Percentiles rank a stretch among this genome's conserved stretches.
Evolutionary conservation across 2,329 filamentous ascomycete species (phyloP).

Genomic region (Chlorencoelia australis): DNA sequence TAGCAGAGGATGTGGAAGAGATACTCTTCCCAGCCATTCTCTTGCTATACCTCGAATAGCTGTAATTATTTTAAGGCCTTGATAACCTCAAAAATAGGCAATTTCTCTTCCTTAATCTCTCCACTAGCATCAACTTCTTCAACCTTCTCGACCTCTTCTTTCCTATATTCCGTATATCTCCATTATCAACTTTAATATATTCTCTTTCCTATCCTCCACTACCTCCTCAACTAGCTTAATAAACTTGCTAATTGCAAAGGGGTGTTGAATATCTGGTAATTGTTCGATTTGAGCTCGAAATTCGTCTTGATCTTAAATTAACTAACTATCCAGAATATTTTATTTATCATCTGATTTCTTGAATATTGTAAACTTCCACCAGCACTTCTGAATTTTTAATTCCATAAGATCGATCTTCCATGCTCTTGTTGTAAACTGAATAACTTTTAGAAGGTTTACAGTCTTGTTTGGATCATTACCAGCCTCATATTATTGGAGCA

Average conservation of each 20-base stretch:
- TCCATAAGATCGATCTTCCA: neutral
- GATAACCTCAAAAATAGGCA: too few species aligned
- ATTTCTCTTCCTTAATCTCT: too few species aligned
- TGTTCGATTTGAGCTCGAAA: neutral
- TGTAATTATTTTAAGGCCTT: too few species aligned
- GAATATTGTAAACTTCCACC: slow-evolving; percentile 3
- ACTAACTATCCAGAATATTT: neutral
- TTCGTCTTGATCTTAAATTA: neutral
- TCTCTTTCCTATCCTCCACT: neutral
- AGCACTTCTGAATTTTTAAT: slow-evolving; percentile 1
- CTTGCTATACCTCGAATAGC: too few species aligned
- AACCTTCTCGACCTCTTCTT: neutral
- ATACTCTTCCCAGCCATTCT: too few species aligned
- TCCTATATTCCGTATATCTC: neutral
- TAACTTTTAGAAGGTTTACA: slow-evolving; percentile 5
- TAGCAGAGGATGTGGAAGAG: neutral
- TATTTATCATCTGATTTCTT: slow-evolving; percentile 1
- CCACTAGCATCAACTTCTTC: neutral
- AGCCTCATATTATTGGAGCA: slow-evolving; percentile 1
- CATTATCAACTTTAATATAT: slow-evolving; percentile 1
- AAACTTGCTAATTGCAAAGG: neutral
- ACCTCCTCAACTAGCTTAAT: neutral
- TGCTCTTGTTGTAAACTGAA: slow-evolving; percentile 2
- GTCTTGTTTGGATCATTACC: slow-evolving; percentile 5
- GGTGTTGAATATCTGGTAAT: neutral